Base-by-base conservation (phyloP, 495 filamentous ascomycete genomes). In the Neurospora sp. region DNA sequence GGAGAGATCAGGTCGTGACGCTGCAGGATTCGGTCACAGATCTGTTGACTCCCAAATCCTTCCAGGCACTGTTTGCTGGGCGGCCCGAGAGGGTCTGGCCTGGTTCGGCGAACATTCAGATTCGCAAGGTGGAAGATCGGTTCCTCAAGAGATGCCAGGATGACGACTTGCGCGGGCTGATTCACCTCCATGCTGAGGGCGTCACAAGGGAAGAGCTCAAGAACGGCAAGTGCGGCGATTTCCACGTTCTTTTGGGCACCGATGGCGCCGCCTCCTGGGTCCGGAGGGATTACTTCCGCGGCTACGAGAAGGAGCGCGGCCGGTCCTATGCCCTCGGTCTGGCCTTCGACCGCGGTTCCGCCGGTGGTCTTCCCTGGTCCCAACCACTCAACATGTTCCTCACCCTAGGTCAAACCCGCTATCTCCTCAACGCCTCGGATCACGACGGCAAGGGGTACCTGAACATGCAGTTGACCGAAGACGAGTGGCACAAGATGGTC, bases 321-420 rank as follows among this genome's bases (percentile, higher is more conserved):
- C 71, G 76, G 37, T 82, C 80, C 44, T 83, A 82, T 70, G 81
- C 81, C 10, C 74, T 83, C 2, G 81, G 81, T 11, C 76, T 83
- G 1, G 81, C 81, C 39, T 83, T 83, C 44, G 78, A 83, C 66
- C 79, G 81, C 1, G 79, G 80, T 0, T 70, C 78, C 2, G 75
- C 66, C 49, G 74, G 69, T 5, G 81, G 81, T 0, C 60, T 83
- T 66, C 81, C 81, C 3, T 83, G 81, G 81, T 79, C 78, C 14
- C 81, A 83, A 74, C 72, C 80, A n/a, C 77, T 83, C 54, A 83
- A 83, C 75, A 80, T 83, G 76, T 83, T 83, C 70, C 76, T 83
- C 37, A 83, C 81, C 0, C 78, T 83, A 9, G 81, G 81, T 8
- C 81, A 83, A 46, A 83, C 81, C 11, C 77, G 81, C 4, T 83